Conservation (phyloP, 2,329 filamentous ascomycete genomes). For the Bipolaris gigantea region DNA sequence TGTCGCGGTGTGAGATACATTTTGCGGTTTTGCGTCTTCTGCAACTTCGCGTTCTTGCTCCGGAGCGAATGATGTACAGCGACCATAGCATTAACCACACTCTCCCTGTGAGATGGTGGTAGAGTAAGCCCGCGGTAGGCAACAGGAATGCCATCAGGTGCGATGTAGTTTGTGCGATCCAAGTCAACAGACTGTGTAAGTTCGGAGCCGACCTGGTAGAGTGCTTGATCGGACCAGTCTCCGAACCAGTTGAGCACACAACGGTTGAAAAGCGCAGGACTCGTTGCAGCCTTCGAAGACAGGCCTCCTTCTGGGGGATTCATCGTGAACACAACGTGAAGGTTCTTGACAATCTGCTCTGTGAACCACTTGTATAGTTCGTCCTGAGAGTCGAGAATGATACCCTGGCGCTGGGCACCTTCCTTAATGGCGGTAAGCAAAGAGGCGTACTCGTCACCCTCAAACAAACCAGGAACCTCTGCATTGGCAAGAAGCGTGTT, state of each 20-base stretch:
- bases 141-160: constrained; percentile 89
- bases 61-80: constrained; percentile 96
- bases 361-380: constrained; percentile 99
- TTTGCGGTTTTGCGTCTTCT: constrained; percentile 87
- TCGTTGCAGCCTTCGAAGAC: constrained; percentile 94
- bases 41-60: constrained; percentile 81
- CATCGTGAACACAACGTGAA: constrained; percentile 99
- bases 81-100: constrained; percentile 97
- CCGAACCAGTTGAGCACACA: constrained; percentile 99
- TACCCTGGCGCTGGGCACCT: constrained; percentile 91
- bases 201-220: constrained; percentile 96
- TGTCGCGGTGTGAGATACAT: constrained; percentile 96
- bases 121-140: constrained; percentile 84
- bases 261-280: constrained; percentile 97
- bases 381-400: constrained; percentile 94
- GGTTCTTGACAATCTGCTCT: constrained; percentile 96
- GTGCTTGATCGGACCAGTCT: constrained; percentile 98
- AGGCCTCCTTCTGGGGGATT: constrained; percentile 95
- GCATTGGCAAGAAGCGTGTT: constrained; percentile 98
- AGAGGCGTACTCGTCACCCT: constrained; percentile 98
- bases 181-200: constrained; percentile 95
- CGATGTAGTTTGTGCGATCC: constrained; percentile 80
- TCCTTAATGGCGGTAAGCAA: constrained; percentile 99
- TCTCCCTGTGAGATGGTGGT: constrained; percentile 86
- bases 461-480: constrained; percentile 97